These are phyloP conservation scores for Bacidia gigantensis DNA, from an alignment of 495 filamentous ascomycete species.

Conservation along the genomic window DNA sequence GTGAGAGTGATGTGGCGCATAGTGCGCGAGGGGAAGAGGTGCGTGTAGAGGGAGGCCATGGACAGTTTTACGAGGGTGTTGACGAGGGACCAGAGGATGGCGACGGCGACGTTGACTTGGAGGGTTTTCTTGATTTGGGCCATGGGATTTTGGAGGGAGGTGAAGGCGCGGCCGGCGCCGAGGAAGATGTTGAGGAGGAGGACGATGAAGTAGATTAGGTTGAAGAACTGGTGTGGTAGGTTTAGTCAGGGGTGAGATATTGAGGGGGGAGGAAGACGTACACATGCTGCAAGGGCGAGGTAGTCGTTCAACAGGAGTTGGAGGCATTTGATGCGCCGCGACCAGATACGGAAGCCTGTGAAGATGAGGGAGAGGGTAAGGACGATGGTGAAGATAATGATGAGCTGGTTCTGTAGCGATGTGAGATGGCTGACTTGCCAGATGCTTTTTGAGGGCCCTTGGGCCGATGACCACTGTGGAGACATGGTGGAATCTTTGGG, in stretches of 20 bases:
- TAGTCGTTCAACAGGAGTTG: neutral
- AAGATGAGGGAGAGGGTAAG: conserved; percentile 1
- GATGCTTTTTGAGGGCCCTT: neutral
- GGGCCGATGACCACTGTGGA: neutral
- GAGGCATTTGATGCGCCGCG: neutral
- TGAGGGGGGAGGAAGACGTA: neutral
- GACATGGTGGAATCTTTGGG: neutral
- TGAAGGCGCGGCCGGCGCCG: neutral
- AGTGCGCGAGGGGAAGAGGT: neutral
- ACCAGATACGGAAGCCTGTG: neutral
- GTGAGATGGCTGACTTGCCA: neutral
- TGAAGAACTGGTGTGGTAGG: neutral
- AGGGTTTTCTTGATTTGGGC: neutral
- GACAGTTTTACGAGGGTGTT: conserved; percentile 1
- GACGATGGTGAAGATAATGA: neutral
- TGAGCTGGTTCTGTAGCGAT: neutral
- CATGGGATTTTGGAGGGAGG: neutral
- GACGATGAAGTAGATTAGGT: neutral
- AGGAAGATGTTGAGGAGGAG: neutral
- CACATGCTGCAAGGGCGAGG: neutral
- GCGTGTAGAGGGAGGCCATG: conserved; percentile 1
- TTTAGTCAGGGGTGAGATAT: neutral
- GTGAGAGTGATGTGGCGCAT: neutral
- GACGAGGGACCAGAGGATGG: neutral
- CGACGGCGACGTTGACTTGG: neutral